Evolutionary conservation across 1,284 basidiomycete genomes (phyloP).

Genomic region (Austroboletus olivaceoglutinosus): DNA sequence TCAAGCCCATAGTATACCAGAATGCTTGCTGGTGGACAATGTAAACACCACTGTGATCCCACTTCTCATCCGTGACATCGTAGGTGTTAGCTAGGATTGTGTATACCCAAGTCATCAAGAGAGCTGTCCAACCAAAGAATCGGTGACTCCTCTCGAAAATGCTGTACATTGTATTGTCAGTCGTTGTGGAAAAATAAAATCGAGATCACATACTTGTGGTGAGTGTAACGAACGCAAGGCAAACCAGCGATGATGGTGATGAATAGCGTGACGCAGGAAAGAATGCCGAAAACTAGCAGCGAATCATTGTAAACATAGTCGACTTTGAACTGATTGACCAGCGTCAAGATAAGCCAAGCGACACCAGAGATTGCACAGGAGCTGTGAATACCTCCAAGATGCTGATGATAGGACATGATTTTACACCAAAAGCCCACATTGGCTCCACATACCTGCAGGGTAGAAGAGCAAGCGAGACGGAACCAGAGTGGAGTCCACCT

Average conservation of each 20-base stretch:
- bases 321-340: conserved; percentile 52
- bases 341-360: conserved; percentile 41
- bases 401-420: conserved; percentile 42
- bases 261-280: conserved; percentile 53
- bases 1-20: conserved; percentile 74
- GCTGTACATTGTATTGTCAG: conserved; percentile 36
- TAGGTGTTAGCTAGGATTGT: conserved; percentile 66
- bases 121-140: conserved; percentile 69
- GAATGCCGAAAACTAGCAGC: conserved; percentile 55
- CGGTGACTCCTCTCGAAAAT: conserved; percentile 75
- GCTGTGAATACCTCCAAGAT: conserved; percentile 74
- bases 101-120: conserved; percentile 66
- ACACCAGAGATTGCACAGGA: conserved; percentile 69
- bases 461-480: conserved; percentile 66
- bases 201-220: conserved; percentile 61
- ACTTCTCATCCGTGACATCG: conserved; percentile 48
- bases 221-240: conserved; percentile 71
- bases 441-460: conserved; percentile 51
- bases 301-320: conserved; percentile 49
- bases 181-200: neutral
- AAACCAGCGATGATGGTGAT: conserved; percentile 58
- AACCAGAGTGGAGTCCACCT: conserved; percentile 76
- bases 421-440: neutral
- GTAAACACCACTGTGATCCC: conserved; percentile 53
- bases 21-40: conserved; percentile 68